A percentile compares a stretch with the other conserved stretches of the same genome.
Conservation (phyloP, 176 grass and related monocot genomes). For the Oryza longistaminata region DNA sequence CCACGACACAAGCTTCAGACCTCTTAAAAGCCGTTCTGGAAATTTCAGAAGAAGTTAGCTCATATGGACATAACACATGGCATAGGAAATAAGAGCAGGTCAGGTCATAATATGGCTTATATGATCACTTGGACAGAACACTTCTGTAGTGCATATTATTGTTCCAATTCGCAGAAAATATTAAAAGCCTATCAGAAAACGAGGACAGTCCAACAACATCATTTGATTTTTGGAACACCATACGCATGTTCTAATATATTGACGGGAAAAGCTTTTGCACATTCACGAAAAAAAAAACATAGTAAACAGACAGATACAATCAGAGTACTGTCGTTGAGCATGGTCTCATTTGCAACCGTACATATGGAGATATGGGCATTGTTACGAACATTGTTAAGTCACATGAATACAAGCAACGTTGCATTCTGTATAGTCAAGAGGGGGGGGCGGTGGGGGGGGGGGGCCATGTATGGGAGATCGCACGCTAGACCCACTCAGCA, state of each 20-base stretch:
- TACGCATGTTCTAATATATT: too few species aligned
- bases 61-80: constrained; percentile 13
- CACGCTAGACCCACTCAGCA: neutral
- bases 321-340: neutral
- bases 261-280: too few species aligned
- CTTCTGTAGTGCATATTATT: neutral
- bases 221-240: constrained; percentile 21
- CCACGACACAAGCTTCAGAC: constrained; percentile 80
- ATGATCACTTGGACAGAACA: neutral
- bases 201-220: neutral
- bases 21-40: constrained; percentile 78
- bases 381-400: constrained; percentile 22
- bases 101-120: neutral
- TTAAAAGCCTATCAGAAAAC: neutral
- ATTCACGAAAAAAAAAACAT: neutral
- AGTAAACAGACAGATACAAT: constrained; percentile 4
- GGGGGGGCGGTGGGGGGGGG: neutral
- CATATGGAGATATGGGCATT: constrained; percentile 21
- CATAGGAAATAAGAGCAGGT: constrained; percentile 15
- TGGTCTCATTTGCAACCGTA: constrained; percentile 29
- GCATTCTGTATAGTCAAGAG: constrained; percentile 1
- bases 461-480: constrained; percentile 14
- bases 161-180: neutral
- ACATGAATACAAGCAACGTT: constrained; percentile 29
- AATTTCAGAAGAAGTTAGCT: constrained; percentile 32